Base-by-base conservation (phyloP, 306 rosid species). In the Quillaja saponaria region DNA sequence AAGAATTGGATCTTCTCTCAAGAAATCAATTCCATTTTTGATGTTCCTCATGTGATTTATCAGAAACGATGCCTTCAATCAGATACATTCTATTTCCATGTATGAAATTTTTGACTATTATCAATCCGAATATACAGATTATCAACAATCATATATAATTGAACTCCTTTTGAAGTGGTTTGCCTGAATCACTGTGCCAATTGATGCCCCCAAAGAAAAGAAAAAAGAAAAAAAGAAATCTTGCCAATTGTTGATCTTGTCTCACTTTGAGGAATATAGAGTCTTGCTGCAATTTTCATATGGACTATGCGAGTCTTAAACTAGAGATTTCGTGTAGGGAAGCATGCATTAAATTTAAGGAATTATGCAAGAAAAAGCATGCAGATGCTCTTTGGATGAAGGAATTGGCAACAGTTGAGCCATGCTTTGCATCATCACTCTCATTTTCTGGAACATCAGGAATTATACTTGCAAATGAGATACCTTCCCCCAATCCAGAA, bases 331-430 rank as follows among this genome's bases (percentile, higher is more conserved):
- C 65, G n/a, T 73, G 55, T 50, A 81, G 86, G 76, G 86, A 77
- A 62, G 86, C 86, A 55, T 77, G 86, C 78, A 48, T 66, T 41
- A 75, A 72, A 54, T 77, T 70, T 46, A 77, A 70, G 78, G 82
- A 81, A n/a, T 58, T 77, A 51, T 81, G 86, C 80, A 74, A 77
- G 73, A 77, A 77, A 70, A 81, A 81, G 59, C 80, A 74, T 52
- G 80, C 57, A 16, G 83, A 81, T 67, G 82, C 67, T 67, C 80
- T 73, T 62, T 81, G 82, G 82, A 68, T 81, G 64, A 47, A 81
- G 71, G 86, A 81, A 77, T 76, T 81, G 7, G 82, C 86, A 42
- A 82, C 86, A 54, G 49, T 77, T 78, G 77, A 81, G 52, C 69
- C 86, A 63, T 70, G 64, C 64, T 67, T 74, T 59, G 82, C 80